These are phyloP conservation scores for Rubia yunnanensis DNA, from an alignment of 257 asterid species.

Conservation along the genomic window DNA sequence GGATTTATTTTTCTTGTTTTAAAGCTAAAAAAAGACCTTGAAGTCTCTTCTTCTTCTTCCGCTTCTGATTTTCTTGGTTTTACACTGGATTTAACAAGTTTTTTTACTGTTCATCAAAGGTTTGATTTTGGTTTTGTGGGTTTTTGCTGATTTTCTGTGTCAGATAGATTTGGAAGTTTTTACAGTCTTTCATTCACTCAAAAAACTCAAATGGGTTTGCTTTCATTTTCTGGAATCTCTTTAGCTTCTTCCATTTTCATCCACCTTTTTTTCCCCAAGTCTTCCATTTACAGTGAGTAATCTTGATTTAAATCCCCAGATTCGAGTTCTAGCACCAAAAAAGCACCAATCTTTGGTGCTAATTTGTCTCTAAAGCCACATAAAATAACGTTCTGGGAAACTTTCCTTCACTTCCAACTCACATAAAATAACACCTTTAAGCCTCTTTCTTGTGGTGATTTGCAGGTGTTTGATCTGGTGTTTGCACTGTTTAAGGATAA, in stretches of 20 bases:
- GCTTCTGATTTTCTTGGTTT: conserved; percentile 25
- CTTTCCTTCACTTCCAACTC: conserved; percentile 22
- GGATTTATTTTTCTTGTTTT: neutral
- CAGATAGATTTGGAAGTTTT: conserved; percentile 15
- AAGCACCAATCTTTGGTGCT: conserved; percentile 33
- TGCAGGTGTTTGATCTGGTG: conserved; percentile 25
- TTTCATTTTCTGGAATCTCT: conserved; percentile 18
- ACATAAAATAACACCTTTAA: conserved; percentile 57
- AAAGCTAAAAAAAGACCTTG: conserved; percentile 1
- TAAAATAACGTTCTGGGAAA: conserved; percentile 64
- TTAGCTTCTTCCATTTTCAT: conserved; percentile 9
- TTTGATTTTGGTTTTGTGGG: conserved; percentile 26
- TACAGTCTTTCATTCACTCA: neutral
- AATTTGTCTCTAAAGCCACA: conserved; percentile 50
- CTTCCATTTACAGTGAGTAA: conserved; percentile 1
- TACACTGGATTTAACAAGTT: conserved; percentile 8
- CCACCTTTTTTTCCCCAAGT: conserved; percentile 8
- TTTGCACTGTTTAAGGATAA: no score
- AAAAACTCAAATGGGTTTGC: neutral
- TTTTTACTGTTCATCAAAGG: conserved; percentile 36
- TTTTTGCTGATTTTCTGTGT: conserved; percentile 13
- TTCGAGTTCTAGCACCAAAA: conserved; percentile 19
- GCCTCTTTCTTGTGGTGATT: conserved; percentile 12
- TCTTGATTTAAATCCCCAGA: conserved; percentile 22
- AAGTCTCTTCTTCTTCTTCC: conserved; percentile 15